Conservation (phyloP, 1,139 yeast species). For the Pichia sp. region DNA sequence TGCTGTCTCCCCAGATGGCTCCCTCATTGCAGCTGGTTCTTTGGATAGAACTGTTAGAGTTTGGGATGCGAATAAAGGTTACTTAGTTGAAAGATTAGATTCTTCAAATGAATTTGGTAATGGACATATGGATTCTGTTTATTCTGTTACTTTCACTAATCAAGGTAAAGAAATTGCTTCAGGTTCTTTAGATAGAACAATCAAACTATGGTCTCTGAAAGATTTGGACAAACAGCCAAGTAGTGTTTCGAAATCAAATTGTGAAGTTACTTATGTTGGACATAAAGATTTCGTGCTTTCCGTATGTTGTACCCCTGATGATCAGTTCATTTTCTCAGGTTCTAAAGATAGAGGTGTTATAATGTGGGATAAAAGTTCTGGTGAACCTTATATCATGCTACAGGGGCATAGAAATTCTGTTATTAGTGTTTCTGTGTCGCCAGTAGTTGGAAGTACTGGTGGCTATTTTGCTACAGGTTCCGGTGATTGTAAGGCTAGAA, state of each 20-base stretch:
- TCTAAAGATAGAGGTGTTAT: constrained; percentile 96
- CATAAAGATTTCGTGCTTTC: constrained; percentile 94
- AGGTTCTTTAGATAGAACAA: constrained; percentile 93
- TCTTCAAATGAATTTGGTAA: constrained; percentile 81
- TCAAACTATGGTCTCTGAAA: constrained; percentile 87
- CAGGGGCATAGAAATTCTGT: constrained; percentile 98
- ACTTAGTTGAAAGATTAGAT: constrained; percentile 86
- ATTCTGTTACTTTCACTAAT: constrained; percentile 89
- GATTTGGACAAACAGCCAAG: constrained; percentile 40
- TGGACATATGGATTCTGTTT: constrained; percentile 95
- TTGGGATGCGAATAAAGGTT: constrained; percentile 95
- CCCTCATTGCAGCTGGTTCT: constrained; percentile 92
- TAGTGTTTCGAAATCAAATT: constrained; percentile 45
- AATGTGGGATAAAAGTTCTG: constrained; percentile 91
- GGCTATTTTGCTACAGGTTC: constrained; percentile 93
- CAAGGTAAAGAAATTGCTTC: constrained; percentile 90
- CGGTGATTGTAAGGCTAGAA: constrained; percentile 96
- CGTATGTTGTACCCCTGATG: constrained; percentile 92
- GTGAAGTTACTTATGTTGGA: constrained; percentile 91
- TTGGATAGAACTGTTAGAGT: constrained; percentile 93
- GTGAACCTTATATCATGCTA: constrained; percentile 89
- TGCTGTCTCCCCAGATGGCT: constrained; percentile 94
- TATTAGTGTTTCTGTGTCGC: constrained; percentile 77
- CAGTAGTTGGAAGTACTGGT: constrained; percentile 50
- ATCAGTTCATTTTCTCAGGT: constrained; percentile 86